These are phyloP conservation scores for Deinandra increscens DNA, from an alignment of 129 eudicot genomes.

Conservation along the genomic window DNA sequence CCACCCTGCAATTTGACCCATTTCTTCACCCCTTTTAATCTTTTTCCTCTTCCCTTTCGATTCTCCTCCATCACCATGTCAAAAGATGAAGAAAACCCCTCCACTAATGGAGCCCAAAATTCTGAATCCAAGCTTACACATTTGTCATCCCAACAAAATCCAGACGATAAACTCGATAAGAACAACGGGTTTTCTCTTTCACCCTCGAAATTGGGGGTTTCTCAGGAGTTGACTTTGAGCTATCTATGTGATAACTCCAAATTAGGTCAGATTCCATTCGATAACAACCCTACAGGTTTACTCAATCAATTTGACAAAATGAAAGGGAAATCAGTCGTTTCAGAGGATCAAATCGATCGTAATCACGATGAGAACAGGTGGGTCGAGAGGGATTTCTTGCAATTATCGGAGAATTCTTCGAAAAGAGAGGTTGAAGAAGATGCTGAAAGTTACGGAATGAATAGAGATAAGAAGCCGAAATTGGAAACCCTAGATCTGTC, in stretches of 20 bases:
- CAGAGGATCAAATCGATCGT: conserved; percentile 38
- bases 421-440: conserved; percentile 63
- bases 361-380: conserved; percentile 46
- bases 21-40: not conserved
- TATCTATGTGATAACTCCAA: conserved; percentile 79
- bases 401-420: conserved; percentile 48
- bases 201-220: conserved; percentile 49
- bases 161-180: too few relatives aligned
- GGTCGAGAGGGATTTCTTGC: conserved; percentile 83
- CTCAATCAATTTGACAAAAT: conserved; percentile 26
- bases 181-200: too few relatives aligned
- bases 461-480: conserved; percentile 72
- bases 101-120: conserved; percentile 35
- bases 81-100: conserved; percentile 38
- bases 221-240: conserved; percentile 86
- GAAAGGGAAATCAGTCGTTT: conserved; percentile 68
- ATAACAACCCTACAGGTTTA: conserved; percentile 35
- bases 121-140: conserved; percentile 32
- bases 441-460: conserved; percentile 39
- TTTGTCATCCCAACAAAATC: conserved; percentile 33
- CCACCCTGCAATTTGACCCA: not conserved
- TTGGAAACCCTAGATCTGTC: conserved; percentile 77
- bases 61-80: conserved; percentile 28
- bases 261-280: conserved; percentile 35
- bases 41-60: conserved; percentile 10